Conservation (phyloP, 805 yeast species). For the Ogataea trehalophila region DNA sequence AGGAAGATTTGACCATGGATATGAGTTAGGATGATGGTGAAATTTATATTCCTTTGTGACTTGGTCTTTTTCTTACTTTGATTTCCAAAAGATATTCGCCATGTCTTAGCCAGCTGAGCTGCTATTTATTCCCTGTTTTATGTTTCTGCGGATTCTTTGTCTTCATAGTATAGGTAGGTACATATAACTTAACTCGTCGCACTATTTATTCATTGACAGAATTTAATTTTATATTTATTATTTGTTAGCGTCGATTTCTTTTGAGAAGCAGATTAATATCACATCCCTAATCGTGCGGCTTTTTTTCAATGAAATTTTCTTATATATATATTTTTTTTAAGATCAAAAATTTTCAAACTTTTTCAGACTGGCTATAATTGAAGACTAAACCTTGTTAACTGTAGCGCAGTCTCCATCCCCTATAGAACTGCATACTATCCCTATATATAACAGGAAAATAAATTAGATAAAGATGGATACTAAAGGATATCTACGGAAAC, state of each 20-base stretch:
- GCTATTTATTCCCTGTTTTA: no score
- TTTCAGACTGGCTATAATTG: no score
- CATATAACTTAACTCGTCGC: neutral
- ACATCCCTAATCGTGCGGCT: neutral
- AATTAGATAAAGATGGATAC: slow-evolving; percentile 57
- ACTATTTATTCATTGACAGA: no score
- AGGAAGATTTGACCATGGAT: slow-evolving; percentile 12
- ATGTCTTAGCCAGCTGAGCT: no score
- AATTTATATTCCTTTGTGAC: neutral
- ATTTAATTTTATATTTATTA: neutral
- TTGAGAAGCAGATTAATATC: no score
- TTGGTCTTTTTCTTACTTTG: no score
- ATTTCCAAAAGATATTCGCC: no score
- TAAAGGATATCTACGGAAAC: slow-evolving; percentile 61
- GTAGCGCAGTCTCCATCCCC: no score
- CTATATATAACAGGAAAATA: neutral
- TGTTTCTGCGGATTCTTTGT: no score
- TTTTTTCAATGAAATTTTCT: neutral
- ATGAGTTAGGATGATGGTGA: neutral
- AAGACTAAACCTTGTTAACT: no score
- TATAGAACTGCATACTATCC: neutral
- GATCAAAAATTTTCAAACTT: no score
- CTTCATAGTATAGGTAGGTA: neutral
- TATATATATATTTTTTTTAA: no score
- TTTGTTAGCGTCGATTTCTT: neutral